A percentile compares a stretch with the other conserved stretches of the same genome.
These are phyloP conservation scores for Chenopodium berlandieri DNA, from an alignment of 148 eudicot species.

Conservation along the genomic window DNA sequence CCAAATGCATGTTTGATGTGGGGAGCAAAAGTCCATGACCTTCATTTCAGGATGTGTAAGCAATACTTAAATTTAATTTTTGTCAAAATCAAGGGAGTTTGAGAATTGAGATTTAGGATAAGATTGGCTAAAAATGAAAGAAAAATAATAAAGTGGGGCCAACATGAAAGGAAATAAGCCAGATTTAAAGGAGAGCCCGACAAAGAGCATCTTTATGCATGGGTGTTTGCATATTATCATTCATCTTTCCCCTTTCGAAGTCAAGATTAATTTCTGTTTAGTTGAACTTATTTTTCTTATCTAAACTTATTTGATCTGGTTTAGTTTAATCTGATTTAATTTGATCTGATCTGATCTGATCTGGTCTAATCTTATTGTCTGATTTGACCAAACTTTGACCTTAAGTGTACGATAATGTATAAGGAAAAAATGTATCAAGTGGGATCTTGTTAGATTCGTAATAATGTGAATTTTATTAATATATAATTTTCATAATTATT, in stretches of 20 bases:
- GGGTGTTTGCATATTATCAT: conserved; percentile 6
- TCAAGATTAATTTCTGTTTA: background rate
- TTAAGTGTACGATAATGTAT: too few relatives aligned
- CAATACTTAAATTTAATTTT: too few relatives aligned
- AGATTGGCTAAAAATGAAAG: conserved; percentile 19
- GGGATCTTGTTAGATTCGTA: too few relatives aligned
- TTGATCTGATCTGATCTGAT: too few relatives aligned
- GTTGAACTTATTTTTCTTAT: too few relatives aligned
- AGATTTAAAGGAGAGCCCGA: conserved; percentile 26
- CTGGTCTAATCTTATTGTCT: too few relatives aligned
- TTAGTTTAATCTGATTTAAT: too few relatives aligned
- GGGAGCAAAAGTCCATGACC: conserved; percentile 14
- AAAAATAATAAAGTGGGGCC: background rate
- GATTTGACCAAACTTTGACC: too few relatives aligned
- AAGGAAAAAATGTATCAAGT: too few relatives aligned
- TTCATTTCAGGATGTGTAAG: conserved; percentile 9
- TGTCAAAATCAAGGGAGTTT: conserved; percentile 11
- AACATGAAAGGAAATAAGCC: conserved; percentile 6
- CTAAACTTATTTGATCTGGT: too few relatives aligned
- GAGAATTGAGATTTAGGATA: conserved; percentile 15
- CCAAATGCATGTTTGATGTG: conserved; percentile 5
- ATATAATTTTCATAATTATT: too few relatives aligned
- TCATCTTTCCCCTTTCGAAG: background rate
- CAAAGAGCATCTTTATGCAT: conserved; percentile 39
- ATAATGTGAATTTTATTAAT: too few relatives aligned